phyloP scores from a whole-genome alignment of 805 yeast genomes.

The Lachancea thermotolerans region DNA sequence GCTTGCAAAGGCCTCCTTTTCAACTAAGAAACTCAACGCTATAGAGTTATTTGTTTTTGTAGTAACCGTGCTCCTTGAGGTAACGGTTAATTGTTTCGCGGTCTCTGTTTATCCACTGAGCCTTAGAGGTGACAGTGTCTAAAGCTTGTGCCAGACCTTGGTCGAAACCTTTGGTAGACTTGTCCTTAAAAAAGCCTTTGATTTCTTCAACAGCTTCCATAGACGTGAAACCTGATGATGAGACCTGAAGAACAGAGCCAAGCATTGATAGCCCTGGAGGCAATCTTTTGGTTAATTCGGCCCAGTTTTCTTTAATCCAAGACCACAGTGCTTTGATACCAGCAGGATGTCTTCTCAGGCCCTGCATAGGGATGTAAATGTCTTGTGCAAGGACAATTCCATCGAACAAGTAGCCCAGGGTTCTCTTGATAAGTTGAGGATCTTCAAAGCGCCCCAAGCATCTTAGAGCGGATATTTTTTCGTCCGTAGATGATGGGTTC shows the following conservation, averaged over 20 bases:
- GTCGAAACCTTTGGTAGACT: slow-evolving; percentile 57
- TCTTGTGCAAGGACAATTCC: slow-evolving; percentile 65
- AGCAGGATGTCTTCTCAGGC: slow-evolving; percentile 52
- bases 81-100: slow-evolving; percentile 40
- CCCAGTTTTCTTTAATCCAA: slow-evolving; percentile 76
- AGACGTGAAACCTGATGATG: slow-evolving; percentile 57
- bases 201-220: slow-evolving; percentile 46
- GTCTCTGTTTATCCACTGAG: slow-evolving; percentile 55
- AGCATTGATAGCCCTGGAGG: slow-evolving; percentile 82
- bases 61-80: slow-evolving; percentile 37
- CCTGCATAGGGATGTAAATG: slow-evolving; percentile 68
- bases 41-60: slow-evolving; percentile 3
- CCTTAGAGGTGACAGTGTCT: slow-evolving; percentile 52
- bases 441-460: slow-evolving; percentile 59
- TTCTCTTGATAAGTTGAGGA: slow-evolving; percentile 45
- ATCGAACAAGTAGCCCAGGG: slow-evolving; percentile 49
- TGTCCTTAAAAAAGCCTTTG: slow-evolving; percentile 43
- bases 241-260: slow-evolving; percentile 60
- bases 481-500: slow-evolving; percentile 55
- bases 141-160: slow-evolving; percentile 59
- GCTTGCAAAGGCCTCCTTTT: too few species aligned
- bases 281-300: slow-evolving; percentile 50
- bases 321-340: slow-evolving; percentile 68
- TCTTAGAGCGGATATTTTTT: slow-evolving; percentile 62
- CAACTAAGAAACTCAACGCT: too few species aligned